Conservation (phyloP, 495 filamentous ascomycete genomes). For the Ascobolus immersus region DNA sequence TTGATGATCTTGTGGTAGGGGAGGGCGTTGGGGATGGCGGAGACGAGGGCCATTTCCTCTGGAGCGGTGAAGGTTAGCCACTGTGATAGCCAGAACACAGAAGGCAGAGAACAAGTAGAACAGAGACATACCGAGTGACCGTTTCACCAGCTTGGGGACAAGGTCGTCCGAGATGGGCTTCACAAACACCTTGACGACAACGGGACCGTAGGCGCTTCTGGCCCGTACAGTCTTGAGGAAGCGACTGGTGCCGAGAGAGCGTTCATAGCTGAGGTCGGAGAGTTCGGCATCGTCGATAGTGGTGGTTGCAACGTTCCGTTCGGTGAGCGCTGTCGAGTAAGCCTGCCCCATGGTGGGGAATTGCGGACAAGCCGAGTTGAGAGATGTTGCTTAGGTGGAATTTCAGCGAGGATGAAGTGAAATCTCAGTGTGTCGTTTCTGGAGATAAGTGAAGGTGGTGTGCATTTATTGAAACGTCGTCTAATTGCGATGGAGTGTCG, state of each 20-base stretch:
- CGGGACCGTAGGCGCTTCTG: conserved; percentile 63
- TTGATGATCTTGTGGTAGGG: conserved; percentile 74
- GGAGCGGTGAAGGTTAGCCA: conserved; percentile 3
- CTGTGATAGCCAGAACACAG: background rate
- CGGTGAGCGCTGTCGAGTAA: conserved; percentile 56
- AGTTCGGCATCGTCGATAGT: conserved; percentile 88
- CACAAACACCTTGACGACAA: conserved; percentile 79
- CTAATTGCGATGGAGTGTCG: too few species aligned
- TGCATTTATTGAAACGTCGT: too few species aligned
- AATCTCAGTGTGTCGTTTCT: too few species aligned
- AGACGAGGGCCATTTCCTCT: conserved; percentile 59
- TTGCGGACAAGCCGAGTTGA: too few species aligned
- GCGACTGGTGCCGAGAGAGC: conserved; percentile 70
- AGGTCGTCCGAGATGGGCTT: conserved; percentile 52
- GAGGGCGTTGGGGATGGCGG: conserved; percentile 72
- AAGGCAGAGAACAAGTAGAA: conserved; percentile 6
- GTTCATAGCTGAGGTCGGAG: conserved; percentile 70
- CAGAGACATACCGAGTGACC: conserved; percentile 9
- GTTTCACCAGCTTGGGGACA: too few species aligned
- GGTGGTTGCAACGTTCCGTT: conserved; percentile 51
- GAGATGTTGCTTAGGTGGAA: too few species aligned
- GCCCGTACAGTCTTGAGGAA: conserved; percentile 96
- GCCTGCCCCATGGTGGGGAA: conserved; percentile 84
- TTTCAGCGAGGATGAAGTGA: too few species aligned
- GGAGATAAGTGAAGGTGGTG: too few species aligned